Evolutionary conservation across 108 stramenopile species (phyloP), one percentile per base, ranked within the genome.

Genomic region (Nannochloropsis salina): DNA sequence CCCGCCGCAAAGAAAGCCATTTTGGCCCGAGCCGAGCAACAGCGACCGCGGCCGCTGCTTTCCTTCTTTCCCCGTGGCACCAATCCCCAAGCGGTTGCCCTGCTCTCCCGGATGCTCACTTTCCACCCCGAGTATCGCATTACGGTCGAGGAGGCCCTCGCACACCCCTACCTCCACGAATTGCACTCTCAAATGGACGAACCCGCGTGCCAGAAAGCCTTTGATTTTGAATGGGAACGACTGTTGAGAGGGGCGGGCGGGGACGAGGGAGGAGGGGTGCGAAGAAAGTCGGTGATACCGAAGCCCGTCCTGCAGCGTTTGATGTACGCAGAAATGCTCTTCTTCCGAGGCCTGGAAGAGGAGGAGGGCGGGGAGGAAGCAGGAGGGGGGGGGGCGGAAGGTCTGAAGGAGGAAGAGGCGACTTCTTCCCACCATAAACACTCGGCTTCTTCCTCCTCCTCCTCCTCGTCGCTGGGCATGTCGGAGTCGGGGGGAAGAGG

Each of bases 161-260:
- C 87, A 61, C 93, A 94, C 84, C 92, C 93, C 9, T 94, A 93
- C 85, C 88, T 94, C 18, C 81, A 31, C n/a, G 92, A 92, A 22
- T 90, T 92, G 80, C 90, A 91, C 90, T 45, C 86, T 8, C 88
- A 91, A 85, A 86, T 91, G 44, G 40, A 42, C 61, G 84, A 51
- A 42, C 85, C 84, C 5, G 84, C 80, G 40, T 88, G 87, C 40
- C 43, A 44, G 4, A 85, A 44, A n/a, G 15, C 44, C 21, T 88
- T 88, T 83, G 87, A 88, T 83, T 87, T 87, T 83, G 83, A 83
- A 42, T 88, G 86, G 86, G 87, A 88, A 83, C 87, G 84, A 74
- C 61, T 2, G 61, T 74, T n/a, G 61, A 4, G n/a, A n/a, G 15
- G n/a, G 15, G 61, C 15, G 61, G n/a, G 61, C 15, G 61, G n/a